Conservation (phyloP, 1,284 basidiomycete genomes). For the Schizophyllum commune region DNA sequence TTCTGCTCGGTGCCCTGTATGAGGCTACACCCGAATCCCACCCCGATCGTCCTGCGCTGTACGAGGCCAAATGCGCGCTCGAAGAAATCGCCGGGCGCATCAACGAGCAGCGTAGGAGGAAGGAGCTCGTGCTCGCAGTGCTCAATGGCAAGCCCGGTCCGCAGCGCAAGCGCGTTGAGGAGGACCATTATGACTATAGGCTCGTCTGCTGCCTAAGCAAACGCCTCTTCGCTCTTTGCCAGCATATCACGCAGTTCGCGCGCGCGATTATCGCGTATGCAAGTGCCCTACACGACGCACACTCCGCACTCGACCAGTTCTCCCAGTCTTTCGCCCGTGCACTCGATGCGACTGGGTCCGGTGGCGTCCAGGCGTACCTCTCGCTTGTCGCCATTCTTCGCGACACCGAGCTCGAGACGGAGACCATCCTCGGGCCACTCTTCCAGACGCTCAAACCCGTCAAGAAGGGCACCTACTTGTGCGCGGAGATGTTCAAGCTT, state of each 20-base stretch:
- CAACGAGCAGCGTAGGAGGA: slow-evolving; percentile 79
- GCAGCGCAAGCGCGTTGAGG: not conserved
- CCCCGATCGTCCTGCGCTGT: slow-evolving; percentile 63
- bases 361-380: slow-evolving; percentile 56
- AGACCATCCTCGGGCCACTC: slow-evolving; percentile 48
- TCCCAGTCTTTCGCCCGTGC: slow-evolving; percentile 53
- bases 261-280: not conserved
- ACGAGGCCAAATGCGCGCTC: slow-evolving; percentile 59
- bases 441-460: slow-evolving; percentile 46
- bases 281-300: not conserved
- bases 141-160: slow-evolving; percentile 20
- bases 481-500: slow-evolving; percentile 25
- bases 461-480: slow-evolving; percentile 14
- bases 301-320: not conserved
- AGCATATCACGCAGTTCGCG: slow-evolving; percentile 2
- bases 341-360: slow-evolving; percentile 45
- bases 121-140: slow-evolving; percentile 78
- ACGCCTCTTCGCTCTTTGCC: slow-evolving; percentile 8
- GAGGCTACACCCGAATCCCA: slow-evolving; percentile 74
- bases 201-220: slow-evolving; percentile 1
- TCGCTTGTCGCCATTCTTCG: slow-evolving; percentile 60
- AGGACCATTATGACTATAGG: not conserved
- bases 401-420: slow-evolving; percentile 43
- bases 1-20: slow-evolving; percentile 76
- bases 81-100: slow-evolving; percentile 78